Conservation (phyloP, 78 protist species). For the Acrasis kona region DNA sequence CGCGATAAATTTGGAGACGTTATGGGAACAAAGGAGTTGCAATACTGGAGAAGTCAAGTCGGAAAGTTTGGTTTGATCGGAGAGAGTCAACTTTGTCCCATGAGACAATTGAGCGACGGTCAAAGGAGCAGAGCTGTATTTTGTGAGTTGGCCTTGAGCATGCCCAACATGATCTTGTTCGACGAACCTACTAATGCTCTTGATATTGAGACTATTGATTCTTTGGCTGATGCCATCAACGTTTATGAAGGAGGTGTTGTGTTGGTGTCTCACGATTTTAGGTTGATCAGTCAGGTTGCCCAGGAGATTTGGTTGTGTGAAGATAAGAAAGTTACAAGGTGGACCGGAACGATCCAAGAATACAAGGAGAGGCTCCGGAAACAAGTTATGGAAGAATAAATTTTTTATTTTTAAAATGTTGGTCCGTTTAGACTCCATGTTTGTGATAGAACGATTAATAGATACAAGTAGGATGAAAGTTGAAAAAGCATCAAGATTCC, state of each 20-base stretch:
- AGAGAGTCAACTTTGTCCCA: background rate
- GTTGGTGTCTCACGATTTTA: slow-evolving; percentile 72
- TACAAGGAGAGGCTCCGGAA: slow-evolving; percentile 6
- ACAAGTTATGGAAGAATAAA: background rate
- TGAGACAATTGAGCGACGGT: slow-evolving; percentile 27
- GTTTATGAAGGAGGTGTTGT: slow-evolving; percentile 72
- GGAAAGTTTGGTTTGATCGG: slow-evolving; percentile 20
- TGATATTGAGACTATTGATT: slow-evolving; percentile 42
- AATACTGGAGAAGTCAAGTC: background rate
- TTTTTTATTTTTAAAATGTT: no score
- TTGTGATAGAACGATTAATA: no score
- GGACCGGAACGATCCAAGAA: slow-evolving; percentile 17
- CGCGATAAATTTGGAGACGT: background rate
- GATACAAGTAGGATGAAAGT: no score
- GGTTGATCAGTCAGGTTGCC: slow-evolving; percentile 34
- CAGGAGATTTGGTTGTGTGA: slow-evolving; percentile 51
- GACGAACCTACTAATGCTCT: slow-evolving; percentile 94
- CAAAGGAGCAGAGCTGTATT: slow-evolving; percentile 14
- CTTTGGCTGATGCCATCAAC: slow-evolving; percentile 64
- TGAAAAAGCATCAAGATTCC: no score
- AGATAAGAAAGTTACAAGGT: slow-evolving; percentile 6
- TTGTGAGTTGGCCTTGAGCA: background rate
- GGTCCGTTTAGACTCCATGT: no score
- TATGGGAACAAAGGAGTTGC: background rate
- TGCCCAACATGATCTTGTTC: slow-evolving; percentile 55